phyloP scores from a whole-genome alignment of 116 monocot genomes.

The Iris pallida region DNA sequence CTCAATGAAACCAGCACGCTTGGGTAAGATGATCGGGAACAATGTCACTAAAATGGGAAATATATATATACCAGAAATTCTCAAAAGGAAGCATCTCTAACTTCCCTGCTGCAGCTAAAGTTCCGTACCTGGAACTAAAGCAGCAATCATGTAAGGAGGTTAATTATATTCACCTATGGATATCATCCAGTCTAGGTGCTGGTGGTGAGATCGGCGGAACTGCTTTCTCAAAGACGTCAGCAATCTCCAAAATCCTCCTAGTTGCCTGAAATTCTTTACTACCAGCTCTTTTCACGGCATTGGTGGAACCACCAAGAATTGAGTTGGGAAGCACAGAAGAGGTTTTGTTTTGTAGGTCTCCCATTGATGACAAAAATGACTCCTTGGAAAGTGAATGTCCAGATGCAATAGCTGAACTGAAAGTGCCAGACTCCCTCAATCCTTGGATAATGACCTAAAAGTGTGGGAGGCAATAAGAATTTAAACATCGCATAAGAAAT shows the following conservation, averaged over 20 bases:
- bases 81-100: not conserved
- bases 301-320: not conserved
- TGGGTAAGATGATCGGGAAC: constrained; percentile 21
- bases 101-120: not conserved
- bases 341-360: not conserved
- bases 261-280: constrained; percentile 26
- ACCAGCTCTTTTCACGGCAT: not conserved
- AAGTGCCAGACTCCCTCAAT: constrained; percentile 43
- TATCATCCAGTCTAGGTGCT: constrained; percentile 18
- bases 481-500: not conserved
- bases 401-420: constrained; percentile 30
- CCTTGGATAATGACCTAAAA: constrained; percentile 43
- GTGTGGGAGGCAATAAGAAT: not conserved
- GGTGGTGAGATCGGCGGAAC: constrained; percentile 63
- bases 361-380: not conserved
- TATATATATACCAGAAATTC: not conserved
- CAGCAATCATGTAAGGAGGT: not conserved
- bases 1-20: constrained; percentile 1
- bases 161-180: constrained; percentile 4
- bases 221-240: constrained; percentile 24
- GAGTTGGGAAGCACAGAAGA: constrained; percentile 13
- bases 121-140: not conserved
- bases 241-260: constrained; percentile 49
- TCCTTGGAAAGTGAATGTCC: constrained; percentile 1
- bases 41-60: not conserved